Evolutionary conservation across 139 green algal species (phyloP).

Genomic region (Deuterostichococcus epilithicus): DNA sequence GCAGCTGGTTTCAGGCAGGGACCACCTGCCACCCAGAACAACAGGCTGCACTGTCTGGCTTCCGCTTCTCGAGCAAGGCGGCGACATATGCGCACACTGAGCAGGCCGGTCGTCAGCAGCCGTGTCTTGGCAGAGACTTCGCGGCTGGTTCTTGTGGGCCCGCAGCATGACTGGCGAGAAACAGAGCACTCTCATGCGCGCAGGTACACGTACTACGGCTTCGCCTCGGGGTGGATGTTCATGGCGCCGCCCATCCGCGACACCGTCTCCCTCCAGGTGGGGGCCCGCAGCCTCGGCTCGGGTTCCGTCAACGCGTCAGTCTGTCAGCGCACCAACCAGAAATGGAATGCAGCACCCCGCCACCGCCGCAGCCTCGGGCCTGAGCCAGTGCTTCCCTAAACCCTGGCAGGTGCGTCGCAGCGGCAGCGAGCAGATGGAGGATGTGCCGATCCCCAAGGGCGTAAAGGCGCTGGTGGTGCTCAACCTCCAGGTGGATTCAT

Average conservation of each 20-base stretch:
- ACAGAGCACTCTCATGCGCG: background rate
- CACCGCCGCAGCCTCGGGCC: too few species aligned
- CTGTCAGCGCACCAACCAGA: background rate
- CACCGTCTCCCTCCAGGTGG: slow-evolving; percentile 48
- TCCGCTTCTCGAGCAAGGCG: background rate
- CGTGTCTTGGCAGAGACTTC: too few species aligned
- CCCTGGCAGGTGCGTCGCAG: slow-evolving; percentile 16
- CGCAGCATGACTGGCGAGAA: too few species aligned
- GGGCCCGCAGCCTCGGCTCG: background rate
- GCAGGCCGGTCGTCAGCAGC: too few species aligned
- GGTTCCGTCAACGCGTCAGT: background rate
- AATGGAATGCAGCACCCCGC: too few species aligned
- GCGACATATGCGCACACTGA: too few species aligned
- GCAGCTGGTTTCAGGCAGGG: too few species aligned
- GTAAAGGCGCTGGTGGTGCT: slow-evolving; percentile 74
- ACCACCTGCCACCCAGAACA: background rate
- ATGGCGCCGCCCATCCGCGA: slow-evolving; percentile 37
- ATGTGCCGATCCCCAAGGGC: slow-evolving; percentile 40
- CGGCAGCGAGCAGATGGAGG: slow-evolving; percentile 32
- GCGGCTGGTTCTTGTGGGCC: too few species aligned
- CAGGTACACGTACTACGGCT: slow-evolving; percentile 43
- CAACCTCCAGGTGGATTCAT: slow-evolving; percentile 46
- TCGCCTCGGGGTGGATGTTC: slow-evolving; percentile 69
- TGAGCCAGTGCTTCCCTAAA: too few species aligned
- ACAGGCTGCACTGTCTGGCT: background rate